These are phyloP conservation scores for Sugiyamaella paludigena DNA, from an alignment of 1,139 yeast species.

Conservation along the genomic window DNA sequence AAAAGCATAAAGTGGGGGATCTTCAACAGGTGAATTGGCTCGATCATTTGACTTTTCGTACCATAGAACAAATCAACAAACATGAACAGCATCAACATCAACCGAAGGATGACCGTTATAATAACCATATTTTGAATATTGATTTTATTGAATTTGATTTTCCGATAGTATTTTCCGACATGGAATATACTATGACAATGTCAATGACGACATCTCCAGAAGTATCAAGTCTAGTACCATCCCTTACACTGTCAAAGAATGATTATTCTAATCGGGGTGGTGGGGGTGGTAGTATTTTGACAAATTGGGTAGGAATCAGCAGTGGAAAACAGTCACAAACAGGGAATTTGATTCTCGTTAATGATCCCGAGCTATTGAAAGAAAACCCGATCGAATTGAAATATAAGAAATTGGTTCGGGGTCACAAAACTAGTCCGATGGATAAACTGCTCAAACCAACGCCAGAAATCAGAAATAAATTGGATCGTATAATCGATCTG, in stretches of 20 bases:
- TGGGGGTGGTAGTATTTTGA: conserved; percentile 27
- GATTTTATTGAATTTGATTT: conserved; percentile 77
- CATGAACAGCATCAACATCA: conserved; percentile 18
- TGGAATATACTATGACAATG: conserved; percentile 37
- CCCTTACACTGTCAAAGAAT: background rate
- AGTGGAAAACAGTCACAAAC: background rate
- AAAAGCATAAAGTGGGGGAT: conserved; percentile 68
- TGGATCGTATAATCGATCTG: conserved; percentile 62
- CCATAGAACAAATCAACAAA: conserved; percentile 48
- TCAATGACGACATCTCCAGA: background rate
- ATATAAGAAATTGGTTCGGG: conserved; percentile 78
- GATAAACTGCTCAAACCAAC: conserved; percentile 90
- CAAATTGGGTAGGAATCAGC: conserved; percentile 24
- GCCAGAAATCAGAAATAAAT: conserved; percentile 73
- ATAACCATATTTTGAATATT: conserved; percentile 52
- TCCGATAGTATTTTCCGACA: conserved; percentile 77
- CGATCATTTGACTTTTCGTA: conserved; percentile 62
- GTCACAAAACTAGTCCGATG: conserved; percentile 68
- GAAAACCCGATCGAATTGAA: conserved; percentile 87
- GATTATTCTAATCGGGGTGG: conserved; percentile 29
- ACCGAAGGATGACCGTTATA: conserved; percentile 18
- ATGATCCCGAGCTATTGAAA: conserved; percentile 62
- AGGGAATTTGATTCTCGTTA: conserved; percentile 36
- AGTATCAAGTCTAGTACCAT: background rate
- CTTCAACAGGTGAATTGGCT: conserved; percentile 67